These are phyloP conservation scores for Kwoniella sp. DNA, from an alignment of 768 basidiomycete species.

Conservation along the genomic window DNA sequence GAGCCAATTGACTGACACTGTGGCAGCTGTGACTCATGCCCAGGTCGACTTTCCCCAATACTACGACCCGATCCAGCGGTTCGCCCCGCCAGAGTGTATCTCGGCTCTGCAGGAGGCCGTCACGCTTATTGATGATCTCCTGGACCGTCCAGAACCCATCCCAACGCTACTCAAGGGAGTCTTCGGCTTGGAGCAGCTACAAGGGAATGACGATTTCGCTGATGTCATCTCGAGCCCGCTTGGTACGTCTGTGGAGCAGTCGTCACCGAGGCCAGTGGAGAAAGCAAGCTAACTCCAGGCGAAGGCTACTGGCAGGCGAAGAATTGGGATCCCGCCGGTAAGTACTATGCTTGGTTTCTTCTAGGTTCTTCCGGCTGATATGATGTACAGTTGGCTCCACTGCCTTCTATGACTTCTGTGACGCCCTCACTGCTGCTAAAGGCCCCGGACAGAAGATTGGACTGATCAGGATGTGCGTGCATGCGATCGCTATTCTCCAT, in stretches of 20 bases:
- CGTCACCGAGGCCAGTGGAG: no score
- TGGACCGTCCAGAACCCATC: constrained; percentile 45
- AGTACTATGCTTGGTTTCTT: not conserved
- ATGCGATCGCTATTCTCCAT: no score
- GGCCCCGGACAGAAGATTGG: constrained; percentile 26
- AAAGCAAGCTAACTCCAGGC: no score
- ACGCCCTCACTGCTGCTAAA: constrained; percentile 33
- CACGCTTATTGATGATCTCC: constrained; percentile 27
- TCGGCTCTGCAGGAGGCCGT: constrained; percentile 30
- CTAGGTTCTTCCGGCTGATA: not conserved
- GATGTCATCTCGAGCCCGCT: constrained; percentile 48
- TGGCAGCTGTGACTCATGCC: constrained; percentile 76
- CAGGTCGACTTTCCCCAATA: constrained; percentile 78
- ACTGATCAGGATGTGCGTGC: constrained; percentile 51
- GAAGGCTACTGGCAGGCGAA: constrained; percentile 69
- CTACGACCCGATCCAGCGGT: constrained; percentile 69
- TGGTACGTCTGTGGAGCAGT: constrained; percentile 28
- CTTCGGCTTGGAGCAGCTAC: constrained; percentile 65
- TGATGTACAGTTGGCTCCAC: constrained; percentile 33
- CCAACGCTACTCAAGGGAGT: constrained; percentile 62
- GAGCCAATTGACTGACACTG: not conserved
- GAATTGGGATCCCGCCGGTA: constrained; percentile 72
- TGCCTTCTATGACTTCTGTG: constrained; percentile 43
- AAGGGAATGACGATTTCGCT: constrained; percentile 56
- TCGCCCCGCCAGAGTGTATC: constrained; percentile 54